Percentiles rank a stretch among this genome's conserved stretches.
Conservation (phyloP, 441 rosid species). For the Adansonia madagascariensis region DNA sequence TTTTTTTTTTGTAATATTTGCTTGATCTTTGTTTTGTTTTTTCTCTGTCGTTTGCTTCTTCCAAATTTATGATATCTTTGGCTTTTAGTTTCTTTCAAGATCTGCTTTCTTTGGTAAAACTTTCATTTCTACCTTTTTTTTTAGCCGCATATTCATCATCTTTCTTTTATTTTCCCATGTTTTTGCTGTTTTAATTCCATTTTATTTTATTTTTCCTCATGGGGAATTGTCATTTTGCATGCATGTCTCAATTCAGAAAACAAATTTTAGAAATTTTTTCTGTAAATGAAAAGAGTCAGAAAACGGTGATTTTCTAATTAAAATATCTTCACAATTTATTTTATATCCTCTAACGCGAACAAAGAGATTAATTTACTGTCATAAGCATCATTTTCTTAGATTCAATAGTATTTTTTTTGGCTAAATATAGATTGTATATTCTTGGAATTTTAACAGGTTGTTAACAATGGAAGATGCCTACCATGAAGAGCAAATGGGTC, state of each 20-base stretch:
- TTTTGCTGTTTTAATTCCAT: background rate
- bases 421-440: constrained; percentile 22
- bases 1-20: background rate
- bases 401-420: background rate
- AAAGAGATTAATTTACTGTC: background rate
- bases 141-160: background rate
- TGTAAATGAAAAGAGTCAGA: background rate
- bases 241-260: constrained; percentile 18
- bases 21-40: constrained; percentile 15
- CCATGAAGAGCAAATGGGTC: constrained; percentile 56
- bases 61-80: constrained; percentile 4
- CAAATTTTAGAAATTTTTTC: background rate
- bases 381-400: background rate
- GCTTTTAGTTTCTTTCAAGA: constrained; percentile 21
- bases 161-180: background rate
- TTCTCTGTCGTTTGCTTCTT: constrained; percentile 7
- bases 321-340: background rate
- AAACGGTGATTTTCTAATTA: background rate
- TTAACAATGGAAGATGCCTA: constrained; percentile 74
- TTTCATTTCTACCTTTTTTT: background rate
- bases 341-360: background rate
- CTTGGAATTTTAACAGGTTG: constrained; percentile 55
- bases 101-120: background rate
- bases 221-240: constrained; percentile 17
- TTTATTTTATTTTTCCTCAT: background rate